These are phyloP conservation scores for Penicillium paxilli DNA, from an alignment of 495 filamentous ascomycete genomes.

Conservation along the genomic window DNA sequence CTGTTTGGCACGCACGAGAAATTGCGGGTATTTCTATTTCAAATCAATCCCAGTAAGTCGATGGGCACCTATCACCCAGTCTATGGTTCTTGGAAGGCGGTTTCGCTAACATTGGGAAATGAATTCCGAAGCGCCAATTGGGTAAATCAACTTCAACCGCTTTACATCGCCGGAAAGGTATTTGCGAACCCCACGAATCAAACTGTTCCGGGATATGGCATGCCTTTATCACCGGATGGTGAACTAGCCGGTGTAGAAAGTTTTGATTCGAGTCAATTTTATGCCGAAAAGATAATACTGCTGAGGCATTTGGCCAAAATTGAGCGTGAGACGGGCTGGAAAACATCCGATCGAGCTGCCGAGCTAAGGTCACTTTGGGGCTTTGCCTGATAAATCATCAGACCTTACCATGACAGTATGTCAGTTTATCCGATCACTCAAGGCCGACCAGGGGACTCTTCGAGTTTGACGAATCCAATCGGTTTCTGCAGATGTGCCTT, in stretches of 20 bases:
- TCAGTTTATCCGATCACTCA: no score
- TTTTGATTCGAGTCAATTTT: constrained; percentile 3
- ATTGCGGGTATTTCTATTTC: constrained; percentile 9
- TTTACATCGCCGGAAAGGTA: constrained; percentile 7
- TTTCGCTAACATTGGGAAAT: not conserved
- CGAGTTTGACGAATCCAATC: no score
- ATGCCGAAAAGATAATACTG: constrained; percentile 15
- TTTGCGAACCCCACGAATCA: not conserved
- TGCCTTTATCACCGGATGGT: not conserved
- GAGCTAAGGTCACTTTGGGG: constrained; percentile 15
- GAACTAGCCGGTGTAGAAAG: not conserved
- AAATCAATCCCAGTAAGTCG: constrained; percentile 12
- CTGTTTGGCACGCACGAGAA: constrained; percentile 13
- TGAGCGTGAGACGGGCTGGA: constrained; percentile 19
- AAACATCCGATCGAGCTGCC: constrained; percentile 15
- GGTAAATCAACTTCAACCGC: constrained; percentile 15
- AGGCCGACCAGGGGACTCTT: no score
- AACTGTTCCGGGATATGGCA: not conserved
- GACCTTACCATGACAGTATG: no score
- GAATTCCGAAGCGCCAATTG: constrained; percentile 16
- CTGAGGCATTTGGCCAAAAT: constrained; percentile 16
- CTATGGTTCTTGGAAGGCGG: not conserved
- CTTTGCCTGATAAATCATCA: not conserved
- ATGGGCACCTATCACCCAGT: not conserved
- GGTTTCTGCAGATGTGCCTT: no score